A percentile compares a stretch with the other conserved stretches of the same genome.
phyloP scores from a whole-genome alignment of 345 rosid species.

The Schrenkiella parvula region DNA sequence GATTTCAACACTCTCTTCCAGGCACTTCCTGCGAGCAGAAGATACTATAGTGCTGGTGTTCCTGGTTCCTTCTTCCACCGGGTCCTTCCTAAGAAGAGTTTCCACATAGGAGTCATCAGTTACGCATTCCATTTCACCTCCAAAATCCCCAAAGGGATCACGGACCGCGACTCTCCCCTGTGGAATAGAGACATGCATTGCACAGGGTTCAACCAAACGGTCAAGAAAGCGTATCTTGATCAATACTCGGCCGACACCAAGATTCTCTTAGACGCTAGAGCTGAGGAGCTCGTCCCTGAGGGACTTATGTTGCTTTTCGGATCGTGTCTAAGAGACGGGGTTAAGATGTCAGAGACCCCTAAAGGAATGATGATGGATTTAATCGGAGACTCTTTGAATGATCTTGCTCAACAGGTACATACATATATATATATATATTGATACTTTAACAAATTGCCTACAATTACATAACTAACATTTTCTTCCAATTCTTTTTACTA shows the following conservation, averaged over 20 bases:
- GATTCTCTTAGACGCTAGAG: slow-evolving; percentile 33
- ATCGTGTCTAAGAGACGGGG: slow-evolving; percentile 20
- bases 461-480: neutral
- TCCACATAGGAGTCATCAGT: slow-evolving; percentile 34
- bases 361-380: slow-evolving; percentile 15
- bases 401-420: slow-evolving; percentile 34
- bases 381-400: slow-evolving; percentile 25
- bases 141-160: slow-evolving; percentile 26
- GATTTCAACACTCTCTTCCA: slow-evolving; percentile 62
- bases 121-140: slow-evolving; percentile 41
- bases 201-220: slow-evolving; percentile 23
- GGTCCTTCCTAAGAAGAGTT: slow-evolving; percentile 34
- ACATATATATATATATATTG: neutral
- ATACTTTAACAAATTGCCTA: neutral
- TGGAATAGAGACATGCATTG: slow-evolving; percentile 48
- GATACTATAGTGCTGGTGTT: slow-evolving; percentile 33
- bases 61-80: slow-evolving; percentile 38
- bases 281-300: slow-evolving; percentile 35
- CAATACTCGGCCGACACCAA: slow-evolving; percentile 33
- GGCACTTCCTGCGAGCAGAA: slow-evolving; percentile 26
- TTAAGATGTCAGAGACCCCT: slow-evolving; percentile 15
- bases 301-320: slow-evolving; percentile 37
- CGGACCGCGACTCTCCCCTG: slow-evolving; percentile 22
- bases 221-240: slow-evolving; percentile 30
- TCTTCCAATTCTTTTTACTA: neutral